Evolutionary conservation across 306 rosid species (phyloP).

Genomic region (Castanopsis chinensis): DNA sequence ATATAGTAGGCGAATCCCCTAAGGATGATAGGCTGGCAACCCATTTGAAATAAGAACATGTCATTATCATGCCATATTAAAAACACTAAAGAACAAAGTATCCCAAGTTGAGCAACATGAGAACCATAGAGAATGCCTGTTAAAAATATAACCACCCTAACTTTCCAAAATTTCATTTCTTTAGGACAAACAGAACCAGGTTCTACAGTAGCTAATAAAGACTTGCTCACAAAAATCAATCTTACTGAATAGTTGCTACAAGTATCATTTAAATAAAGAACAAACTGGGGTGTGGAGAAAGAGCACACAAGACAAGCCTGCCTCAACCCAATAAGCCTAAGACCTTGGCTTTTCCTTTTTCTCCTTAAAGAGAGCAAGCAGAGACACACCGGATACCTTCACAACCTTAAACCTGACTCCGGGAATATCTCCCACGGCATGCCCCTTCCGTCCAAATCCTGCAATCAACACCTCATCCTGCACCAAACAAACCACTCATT

Average conservation of each 20-base stretch:
- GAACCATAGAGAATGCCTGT: not conserved
- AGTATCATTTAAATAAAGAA: not conserved
- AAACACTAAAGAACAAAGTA: not conserved
- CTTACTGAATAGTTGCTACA: not conserved
- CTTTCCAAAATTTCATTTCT: not conserved
- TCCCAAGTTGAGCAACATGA: not conserved
- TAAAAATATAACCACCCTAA: not conserved
- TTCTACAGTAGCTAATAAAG: not conserved
- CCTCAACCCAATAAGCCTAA: constrained; percentile 1
- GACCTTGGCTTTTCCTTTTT: constrained; percentile 87
- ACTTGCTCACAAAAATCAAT: not conserved
- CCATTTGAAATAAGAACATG: not conserved
- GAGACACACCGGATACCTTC: constrained; percentile 67
- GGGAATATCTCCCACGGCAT: constrained; percentile 82
- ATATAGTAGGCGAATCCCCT: too few relatives aligned
- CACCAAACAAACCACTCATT: not conserved
- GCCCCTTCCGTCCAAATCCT: constrained; percentile 76
- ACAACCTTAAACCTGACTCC: constrained; percentile 83
- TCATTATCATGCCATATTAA: not conserved
- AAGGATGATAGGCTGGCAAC: too few relatives aligned
- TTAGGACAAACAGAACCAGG: not conserved
- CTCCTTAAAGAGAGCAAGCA: constrained; percentile 79
- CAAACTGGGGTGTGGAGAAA: too few relatives aligned
- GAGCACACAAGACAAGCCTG: not conserved
- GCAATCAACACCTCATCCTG: constrained; percentile 88